Base-by-base conservation (phyloP, 1,139 yeast genomes). In the Zygotorulaspora mrakii region DNA sequence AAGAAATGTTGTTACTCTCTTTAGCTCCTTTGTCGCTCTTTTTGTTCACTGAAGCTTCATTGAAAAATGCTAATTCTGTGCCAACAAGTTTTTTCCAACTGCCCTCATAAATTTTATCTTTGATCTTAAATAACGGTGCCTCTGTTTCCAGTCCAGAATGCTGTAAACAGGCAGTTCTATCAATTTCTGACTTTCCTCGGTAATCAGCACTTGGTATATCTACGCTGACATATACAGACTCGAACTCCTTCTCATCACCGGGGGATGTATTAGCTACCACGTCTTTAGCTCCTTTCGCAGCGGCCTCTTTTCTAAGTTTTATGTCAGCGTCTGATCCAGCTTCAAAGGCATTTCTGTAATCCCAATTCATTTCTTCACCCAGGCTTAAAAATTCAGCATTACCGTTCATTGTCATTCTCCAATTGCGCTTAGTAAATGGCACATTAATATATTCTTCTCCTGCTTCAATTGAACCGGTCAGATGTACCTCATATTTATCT, bases 321-420 rank as follows among this genome's bases (percentile, higher is more conserved):
- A 81, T 72, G 58, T 82, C 91, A 40, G 80, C 89, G 43, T 79
- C 83, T 1, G 88, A 80, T 2, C 91, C 91, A 1, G 91, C 89
- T 57, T 82, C 89, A 49, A 75, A 77, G 17, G 73, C 74, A 40
- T 64, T 65, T 25, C 59, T 61, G 66, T 86, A 86, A 50, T 80
- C 76, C 95, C 95, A 86, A 58, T 83, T 83, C 91, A 87, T 84
- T 62, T 85, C 95, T 61, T 86, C 95, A n/a, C 95, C 95, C 6
- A 73, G 64, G 2, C 72, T 61, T 48, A 86, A 68, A 52, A 78
- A 84, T 33, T 73, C 78, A 17, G 85, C 74, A 48, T 77, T 74
- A 13, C 95, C 95, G 56, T 81, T 82, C 71, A 73, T 68, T 16
- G 68, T 69, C 35, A 77, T 60, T 7, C 54, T 55, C 89, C 94